Evolutionary conservation across 1,139 yeast genomes (phyloP).

Genomic region (Candida albicans): DNA sequence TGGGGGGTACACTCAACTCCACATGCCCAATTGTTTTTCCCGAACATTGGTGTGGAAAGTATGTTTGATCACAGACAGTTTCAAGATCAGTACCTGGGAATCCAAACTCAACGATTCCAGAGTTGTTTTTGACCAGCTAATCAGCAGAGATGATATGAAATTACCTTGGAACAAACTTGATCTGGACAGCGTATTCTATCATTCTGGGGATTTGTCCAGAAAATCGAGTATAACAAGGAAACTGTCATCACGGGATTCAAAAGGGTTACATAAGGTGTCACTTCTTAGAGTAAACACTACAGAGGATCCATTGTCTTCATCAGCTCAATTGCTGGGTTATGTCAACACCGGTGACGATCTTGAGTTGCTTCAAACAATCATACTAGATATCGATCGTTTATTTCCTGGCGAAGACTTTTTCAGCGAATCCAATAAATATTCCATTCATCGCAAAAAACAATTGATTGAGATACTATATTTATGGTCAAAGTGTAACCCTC

Average conservation of each 20-base stretch:
- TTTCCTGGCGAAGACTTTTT: constrained; percentile 61
- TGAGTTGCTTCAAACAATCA: constrained; percentile 46
- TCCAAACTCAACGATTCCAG: constrained; percentile 30
- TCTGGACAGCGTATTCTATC: constrained; percentile 31
- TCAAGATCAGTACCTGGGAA: constrained; percentile 40
- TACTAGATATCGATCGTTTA: constrained; percentile 61
- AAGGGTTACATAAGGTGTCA: constrained; percentile 14
- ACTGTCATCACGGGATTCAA: constrained; percentile 7
- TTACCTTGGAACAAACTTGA: constrained; percentile 43
- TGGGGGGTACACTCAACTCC: constrained; percentile 31
- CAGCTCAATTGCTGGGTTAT: constrained; percentile 6
- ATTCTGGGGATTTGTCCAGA: constrained; percentile 15
- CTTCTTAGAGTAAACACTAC: constrained; percentile 16
- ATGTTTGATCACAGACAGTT: constrained; percentile 38
- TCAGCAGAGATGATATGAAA: constrained; percentile 31
- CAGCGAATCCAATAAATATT: constrained; percentile 22
- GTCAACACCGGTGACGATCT: constrained; percentile 16
- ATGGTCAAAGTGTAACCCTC: constrained; percentile 53
- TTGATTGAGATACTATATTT: constrained; percentile 54
- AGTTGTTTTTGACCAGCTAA: constrained; percentile 38
- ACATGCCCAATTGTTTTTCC: constrained; percentile 23
- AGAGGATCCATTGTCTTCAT: constrained; percentile 16
- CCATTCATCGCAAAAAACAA: constrained; percentile 31
- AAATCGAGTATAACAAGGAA: constrained; percentile 11
- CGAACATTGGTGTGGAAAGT: constrained; percentile 43